A percentile compares a stretch with the other conserved stretches of the same genome.
These are phyloP conservation scores for Trichoderma koningiopsis DNA, from an alignment of 2,329 filamentous ascomycete genomes.

Conservation along the genomic window DNA sequence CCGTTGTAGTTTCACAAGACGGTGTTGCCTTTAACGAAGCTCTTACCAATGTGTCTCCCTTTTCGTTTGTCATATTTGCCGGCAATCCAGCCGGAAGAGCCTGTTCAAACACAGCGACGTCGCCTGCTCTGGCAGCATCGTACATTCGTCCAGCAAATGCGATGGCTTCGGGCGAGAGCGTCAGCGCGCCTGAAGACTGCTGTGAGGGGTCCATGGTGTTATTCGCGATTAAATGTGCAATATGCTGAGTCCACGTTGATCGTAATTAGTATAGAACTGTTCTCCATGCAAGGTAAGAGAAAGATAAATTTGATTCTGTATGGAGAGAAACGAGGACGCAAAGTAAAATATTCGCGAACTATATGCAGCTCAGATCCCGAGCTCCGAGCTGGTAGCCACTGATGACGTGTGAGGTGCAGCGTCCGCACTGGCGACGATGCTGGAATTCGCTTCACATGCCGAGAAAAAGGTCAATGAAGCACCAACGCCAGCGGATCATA, in stretches of 20 bases:
- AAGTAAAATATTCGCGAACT: neutral
- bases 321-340: neutral
- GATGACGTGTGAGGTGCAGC: slow-evolving; percentile 17
- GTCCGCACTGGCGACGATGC: neutral
- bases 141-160: slow-evolving; percentile 68
- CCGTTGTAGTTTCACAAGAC: neutral
- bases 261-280: neutral
- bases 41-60: slow-evolving; percentile 68
- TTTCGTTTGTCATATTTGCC: slow-evolving; percentile 70
- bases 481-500: neutral
- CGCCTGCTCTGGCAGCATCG: slow-evolving; percentile 63
- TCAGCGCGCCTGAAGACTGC: neutral
- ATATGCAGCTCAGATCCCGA: slow-evolving; percentile 17
- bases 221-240: neutral
- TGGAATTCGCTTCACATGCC: neutral
- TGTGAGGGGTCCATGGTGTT: slow-evolving; percentile 22
- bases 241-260: too few species aligned
- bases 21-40: too few species aligned
- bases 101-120: slow-evolving; percentile 60
- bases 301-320: neutral
- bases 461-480: neutral
- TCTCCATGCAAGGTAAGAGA: neutral
- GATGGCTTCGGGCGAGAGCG: slow-evolving; percentile 64
- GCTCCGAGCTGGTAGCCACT: slow-evolving; percentile 9
- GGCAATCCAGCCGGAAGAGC: slow-evolving; percentile 68